Evolutionary conservation across 2,329 filamentous ascomycete species (phyloP), one percentile per base, ranked within the genome.

Genomic region (Ophiocordyceps robertsii): DNA sequence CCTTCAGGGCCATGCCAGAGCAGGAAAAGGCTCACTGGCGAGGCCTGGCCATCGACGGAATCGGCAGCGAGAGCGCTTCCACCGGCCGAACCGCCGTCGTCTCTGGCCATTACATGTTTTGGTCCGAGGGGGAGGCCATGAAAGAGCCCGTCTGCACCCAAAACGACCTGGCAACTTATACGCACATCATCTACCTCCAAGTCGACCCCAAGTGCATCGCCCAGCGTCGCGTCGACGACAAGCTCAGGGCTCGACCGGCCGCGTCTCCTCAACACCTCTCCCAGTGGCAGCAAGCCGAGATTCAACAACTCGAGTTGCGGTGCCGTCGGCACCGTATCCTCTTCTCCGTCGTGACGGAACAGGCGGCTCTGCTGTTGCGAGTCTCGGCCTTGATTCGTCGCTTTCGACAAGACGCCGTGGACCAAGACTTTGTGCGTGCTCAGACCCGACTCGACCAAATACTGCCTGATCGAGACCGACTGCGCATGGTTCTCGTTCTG

Each of bases 131-230:
- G 63, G 21, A 63, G 0, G 44, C 52, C 9, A 32, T 24, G n/a
- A 56, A 53, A 29, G 16, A 52, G 1, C 14, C 46, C 6, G 63
- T 73, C 0, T 63, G 56, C 40, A 78, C 70, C 0, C 11, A 55
- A 2, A 56, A 50, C 8, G 75, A 81, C 43, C 39, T 67, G 4
- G 37, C 59, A 0, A 62, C 55, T 0, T 81, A 66, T 51, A 76
- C 73, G 0, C 74, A 81, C 48, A 72, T 82, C 13, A 37, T 82
- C 12, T 80, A 81, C 49, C 50, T 81, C 27, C 55, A 72, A 37
- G 50, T 65, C 1, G 49, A 60, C 2, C 47, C 61, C 0, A 49
- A 63, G 1, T 21, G 54, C 1, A 54, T 79, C 14, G 45, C 46
- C 1, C 41, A 64, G 36, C 65, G 60, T 16, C 59, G 63, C n/a